Base-by-base conservation (phyloP, 495 filamentous ascomycete species). In the Clohesyomyces aquaticus region DNA sequence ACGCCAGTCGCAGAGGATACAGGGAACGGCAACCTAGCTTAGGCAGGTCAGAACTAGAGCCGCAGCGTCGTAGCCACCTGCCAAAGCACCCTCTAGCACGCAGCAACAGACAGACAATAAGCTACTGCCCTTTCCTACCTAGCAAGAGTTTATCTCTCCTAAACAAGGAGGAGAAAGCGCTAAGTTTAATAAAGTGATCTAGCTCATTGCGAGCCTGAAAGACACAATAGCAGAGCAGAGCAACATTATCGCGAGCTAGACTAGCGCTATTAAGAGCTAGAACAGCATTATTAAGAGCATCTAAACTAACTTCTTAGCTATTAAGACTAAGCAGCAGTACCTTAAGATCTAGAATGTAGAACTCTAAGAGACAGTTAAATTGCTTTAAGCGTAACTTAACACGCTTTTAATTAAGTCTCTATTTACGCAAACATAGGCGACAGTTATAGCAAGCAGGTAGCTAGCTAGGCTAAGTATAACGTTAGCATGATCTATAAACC, bases 341-440 rank as follows among this genome's bases (percentile, higher is more conserved):
- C 51, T 65, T n/a, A 62, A 38, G 32, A 27, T 1, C 48, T 35
- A 55, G 26, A 53, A 61, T 23, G 27, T 35, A 6, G 21, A 60
- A 53, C 59, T 55, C 4, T 29, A 45, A 23, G 59, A 62, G 28
- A 32, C 25, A 41, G 29, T 42, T 14, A 4, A 46, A 4, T 12
- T 14, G 9, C 55, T 51, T 9, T 22, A 22, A 18, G 23, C 19
- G 12, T 22, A 51, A 28, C 18, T 25, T 27, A 10, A 26, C 48
- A 18, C 22, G 12, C 23, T 51, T 28, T 51, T 6, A 3, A 22
- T 28, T 4, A 6, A 11, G 8, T 22, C 48, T 22, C 48, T 22
- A 26, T 9, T 8, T 3, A 51, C 32, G 53, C 58, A 25, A 47
- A 53, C 43, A 8, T 47, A n/a, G 43, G 43, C 43, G 19, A 9